Evolutionary conservation across 2,329 filamentous ascomycete species (phyloP).

Genomic region (Beauveria australis): DNA sequence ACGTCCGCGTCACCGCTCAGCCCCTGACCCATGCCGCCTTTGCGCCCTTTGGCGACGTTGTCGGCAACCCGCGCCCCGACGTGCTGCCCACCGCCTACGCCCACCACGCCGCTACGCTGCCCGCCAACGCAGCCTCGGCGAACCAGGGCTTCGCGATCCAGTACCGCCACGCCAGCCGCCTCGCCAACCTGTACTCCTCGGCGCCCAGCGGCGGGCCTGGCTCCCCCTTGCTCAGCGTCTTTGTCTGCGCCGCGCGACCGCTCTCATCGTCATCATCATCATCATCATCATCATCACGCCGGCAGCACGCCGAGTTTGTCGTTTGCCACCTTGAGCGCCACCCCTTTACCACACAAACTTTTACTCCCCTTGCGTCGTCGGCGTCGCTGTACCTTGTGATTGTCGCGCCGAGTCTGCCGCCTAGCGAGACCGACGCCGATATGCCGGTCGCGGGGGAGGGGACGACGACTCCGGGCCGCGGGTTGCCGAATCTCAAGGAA

Average conservation of each 20-base stretch:
- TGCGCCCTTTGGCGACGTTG: slow-evolving; percentile 72
- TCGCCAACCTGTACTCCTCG: slow-evolving; percentile 62
- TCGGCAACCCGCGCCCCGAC: slow-evolving; percentile 61
- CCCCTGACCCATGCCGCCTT: slow-evolving; percentile 65
- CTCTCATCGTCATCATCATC: slow-evolving; percentile 14
- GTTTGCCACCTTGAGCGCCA: slow-evolving; percentile 77
- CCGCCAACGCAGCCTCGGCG: slow-evolving; percentile 47
- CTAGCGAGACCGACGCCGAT: slow-evolving; percentile 20
- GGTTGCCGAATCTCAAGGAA: slow-evolving; percentile 63
- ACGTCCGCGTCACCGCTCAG: slow-evolving; percentile 42
- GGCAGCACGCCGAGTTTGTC: slow-evolving; percentile 36
- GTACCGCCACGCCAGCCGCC: slow-evolving; percentile 69
- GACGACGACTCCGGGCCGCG: slow-evolving; percentile 47
- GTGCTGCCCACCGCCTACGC: slow-evolving; percentile 41
- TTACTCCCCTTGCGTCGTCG: slow-evolving; percentile 61
- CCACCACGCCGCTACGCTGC: slow-evolving; percentile 27
- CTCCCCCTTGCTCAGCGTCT: slow-evolving; percentile 74
- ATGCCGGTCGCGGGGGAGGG: slow-evolving; percentile 17
- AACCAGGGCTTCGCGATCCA: slow-evolving; percentile 90
- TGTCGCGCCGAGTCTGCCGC: slow-evolving; percentile 68
- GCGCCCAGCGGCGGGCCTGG: slow-evolving; percentile 44
- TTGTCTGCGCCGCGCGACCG: slow-evolving; percentile 56
- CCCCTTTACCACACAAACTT: slow-evolving; percentile 90
- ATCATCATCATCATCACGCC: neutral
- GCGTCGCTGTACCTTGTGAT: slow-evolving; percentile 67